Conservation (phyloP, 2,329 filamentous ascomycete species). For the Fusarium sp. region DNA sequence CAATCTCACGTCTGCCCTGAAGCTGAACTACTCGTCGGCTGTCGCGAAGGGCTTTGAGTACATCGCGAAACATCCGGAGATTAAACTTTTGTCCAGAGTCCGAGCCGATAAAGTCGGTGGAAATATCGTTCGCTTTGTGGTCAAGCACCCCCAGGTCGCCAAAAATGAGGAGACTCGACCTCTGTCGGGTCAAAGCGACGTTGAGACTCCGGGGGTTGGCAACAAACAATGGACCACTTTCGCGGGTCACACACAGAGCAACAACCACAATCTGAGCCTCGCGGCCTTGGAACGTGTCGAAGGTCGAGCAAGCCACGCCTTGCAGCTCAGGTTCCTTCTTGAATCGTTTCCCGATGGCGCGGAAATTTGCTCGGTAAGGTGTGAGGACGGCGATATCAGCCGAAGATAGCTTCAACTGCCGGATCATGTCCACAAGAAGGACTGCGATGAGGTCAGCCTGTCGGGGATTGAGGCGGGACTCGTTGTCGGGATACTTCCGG, state of each 20-base stretch:
- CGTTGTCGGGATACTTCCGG: neutral
- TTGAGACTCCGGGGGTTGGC: neutral
- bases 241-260: neutral
- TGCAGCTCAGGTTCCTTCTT: rapidly evolving
- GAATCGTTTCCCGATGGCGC: neutral
- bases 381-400: neutral
- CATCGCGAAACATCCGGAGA: neutral
- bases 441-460: neutral
- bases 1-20: neutral
- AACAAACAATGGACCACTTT: neutral
- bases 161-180: conserved; percentile 1
- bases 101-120: rapidly evolving
- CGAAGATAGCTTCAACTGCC: neutral
- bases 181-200: neutral
- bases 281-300: neutral
- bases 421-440: neutral
- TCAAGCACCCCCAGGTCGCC: neutral
- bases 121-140: rapidly evolving
- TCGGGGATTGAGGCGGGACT: neutral
- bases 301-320: neutral
- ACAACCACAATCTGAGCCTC: neutral
- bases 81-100: neutral
- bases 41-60: neutral
- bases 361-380: neutral
- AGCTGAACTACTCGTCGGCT: neutral